Conservation (phyloP, 2,329 filamentous ascomycete genomes). For the Bipolaris bicolor region DNA sequence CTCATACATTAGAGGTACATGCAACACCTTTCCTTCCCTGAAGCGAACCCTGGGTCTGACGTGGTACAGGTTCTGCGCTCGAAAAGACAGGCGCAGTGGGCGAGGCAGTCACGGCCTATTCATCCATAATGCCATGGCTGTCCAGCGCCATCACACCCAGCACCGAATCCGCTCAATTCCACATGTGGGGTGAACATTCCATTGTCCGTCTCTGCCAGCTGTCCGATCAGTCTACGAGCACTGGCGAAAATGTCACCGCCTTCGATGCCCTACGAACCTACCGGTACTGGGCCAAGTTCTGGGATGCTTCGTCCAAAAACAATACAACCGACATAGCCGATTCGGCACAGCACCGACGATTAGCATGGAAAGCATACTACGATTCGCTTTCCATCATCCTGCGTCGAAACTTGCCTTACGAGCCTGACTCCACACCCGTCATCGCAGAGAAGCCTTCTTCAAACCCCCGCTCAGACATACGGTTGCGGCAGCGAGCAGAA, state of each 20-base stretch:
- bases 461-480: slow-evolving; percentile 35
- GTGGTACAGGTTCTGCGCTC: slow-evolving; percentile 52
- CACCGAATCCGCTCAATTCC: slow-evolving; percentile 60
- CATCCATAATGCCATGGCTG: slow-evolving; percentile 69
- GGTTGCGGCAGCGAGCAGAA: slow-evolving; percentile 69
- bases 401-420: slow-evolving; percentile 67
- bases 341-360: slow-evolving; percentile 55
- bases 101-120: slow-evolving; percentile 72
- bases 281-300: slow-evolving; percentile 72
- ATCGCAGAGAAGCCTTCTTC: slow-evolving; percentile 31
- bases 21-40: background rate
- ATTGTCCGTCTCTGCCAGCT: slow-evolving; percentile 77
- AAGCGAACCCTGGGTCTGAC: slow-evolving; percentile 13
- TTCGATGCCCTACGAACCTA: slow-evolving; percentile 55
- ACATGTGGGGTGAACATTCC: slow-evolving; percentile 79
- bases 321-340: slow-evolving; percentile 25
- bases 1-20: slow-evolving; percentile 74
- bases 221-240: slow-evolving; percentile 63
- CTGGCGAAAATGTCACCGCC: slow-evolving; percentile 34
- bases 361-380: slow-evolving; percentile 88
- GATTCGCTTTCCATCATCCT: slow-evolving; percentile 77
- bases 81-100: slow-evolving; percentile 49
- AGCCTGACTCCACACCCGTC: slow-evolving; percentile 50
- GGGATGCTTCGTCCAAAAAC: slow-evolving; percentile 51
- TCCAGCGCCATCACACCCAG: slow-evolving; percentile 61